A percentile compares a stretch with the other conserved stretches of the same genome.
Conservation (phyloP, 257 asterid species). For the Solanum pimpinellifolium region DNA sequence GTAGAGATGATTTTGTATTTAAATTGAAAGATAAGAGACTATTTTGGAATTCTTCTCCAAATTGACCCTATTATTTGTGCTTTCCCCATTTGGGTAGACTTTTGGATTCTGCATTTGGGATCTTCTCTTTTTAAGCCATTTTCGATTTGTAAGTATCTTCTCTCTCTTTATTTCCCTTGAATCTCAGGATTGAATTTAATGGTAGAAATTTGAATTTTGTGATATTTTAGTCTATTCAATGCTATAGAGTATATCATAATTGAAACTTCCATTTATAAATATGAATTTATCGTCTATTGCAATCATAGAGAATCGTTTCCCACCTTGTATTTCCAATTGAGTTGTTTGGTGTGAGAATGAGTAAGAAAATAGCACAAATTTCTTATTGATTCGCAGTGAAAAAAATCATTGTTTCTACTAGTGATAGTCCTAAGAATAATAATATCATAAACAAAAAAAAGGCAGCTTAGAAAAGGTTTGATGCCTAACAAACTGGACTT, state of each 20-base stretch:
- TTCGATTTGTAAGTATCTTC: background rate
- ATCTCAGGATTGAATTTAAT: background rate
- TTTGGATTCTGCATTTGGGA: background rate
- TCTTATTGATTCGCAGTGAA: background rate
- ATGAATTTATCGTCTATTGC: background rate
- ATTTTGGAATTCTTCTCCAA: background rate
- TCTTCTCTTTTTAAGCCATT: background rate
- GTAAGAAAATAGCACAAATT: background rate
- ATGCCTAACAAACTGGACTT: background rate
- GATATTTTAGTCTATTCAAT: background rate
- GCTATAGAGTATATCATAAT: background rate
- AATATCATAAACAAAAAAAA: background rate
- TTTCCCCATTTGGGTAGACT: background rate
- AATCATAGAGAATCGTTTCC: background rate
- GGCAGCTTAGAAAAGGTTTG: background rate
- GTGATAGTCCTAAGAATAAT: background rate
- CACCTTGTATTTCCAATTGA: background rate
- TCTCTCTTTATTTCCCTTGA: background rate
- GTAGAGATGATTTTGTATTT: background rate
- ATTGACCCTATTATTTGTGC: background rate
- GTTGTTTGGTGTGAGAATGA: background rate
- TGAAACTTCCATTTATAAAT: background rate
- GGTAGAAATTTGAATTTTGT: background rate
- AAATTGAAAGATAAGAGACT: background rate
- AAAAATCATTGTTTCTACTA: background rate